These are phyloP conservation scores for Plasmodium vivax DNA, from an alignment of 169 alveolate species.

Conservation along the genomic window DNA sequence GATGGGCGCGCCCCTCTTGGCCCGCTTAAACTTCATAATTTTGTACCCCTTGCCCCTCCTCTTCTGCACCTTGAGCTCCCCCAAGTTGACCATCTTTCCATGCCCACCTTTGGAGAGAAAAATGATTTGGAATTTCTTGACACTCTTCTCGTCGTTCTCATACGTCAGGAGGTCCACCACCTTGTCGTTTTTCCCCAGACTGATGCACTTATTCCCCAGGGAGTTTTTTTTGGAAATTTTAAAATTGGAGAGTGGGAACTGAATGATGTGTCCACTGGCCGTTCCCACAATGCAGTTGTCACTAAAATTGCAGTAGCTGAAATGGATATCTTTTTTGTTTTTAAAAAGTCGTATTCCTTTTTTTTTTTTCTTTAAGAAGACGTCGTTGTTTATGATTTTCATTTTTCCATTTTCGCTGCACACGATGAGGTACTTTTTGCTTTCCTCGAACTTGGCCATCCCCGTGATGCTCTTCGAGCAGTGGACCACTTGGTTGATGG, in stretches of 20 bases:
- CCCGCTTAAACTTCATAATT: constrained; percentile 63
- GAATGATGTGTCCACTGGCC: constrained; percentile 62
- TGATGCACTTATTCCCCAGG: constrained; percentile 62
- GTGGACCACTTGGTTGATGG: constrained; percentile 46
- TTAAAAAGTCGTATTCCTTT: constrained; percentile 69
- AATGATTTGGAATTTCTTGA: constrained; percentile 34
- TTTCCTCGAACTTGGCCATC: constrained; percentile 39
- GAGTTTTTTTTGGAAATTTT: constrained; percentile 70
- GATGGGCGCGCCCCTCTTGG: not conserved
- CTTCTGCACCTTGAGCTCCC: constrained; percentile 57
- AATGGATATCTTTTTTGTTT: constrained; percentile 52
- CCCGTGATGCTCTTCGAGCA: constrained; percentile 62
- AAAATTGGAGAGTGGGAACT: constrained; percentile 52
- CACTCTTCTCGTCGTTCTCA: constrained; percentile 28
- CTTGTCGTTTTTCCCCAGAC: constrained; percentile 36
- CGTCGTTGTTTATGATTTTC: constrained; percentile 66
- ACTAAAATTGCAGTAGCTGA: constrained; percentile 56
- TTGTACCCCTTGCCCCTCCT: constrained; percentile 64
- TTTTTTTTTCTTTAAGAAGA: constrained; percentile 56
- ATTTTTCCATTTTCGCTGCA: constrained; percentile 74
- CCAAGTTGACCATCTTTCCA: constrained; percentile 66
- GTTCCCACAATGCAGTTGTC: constrained; percentile 75
- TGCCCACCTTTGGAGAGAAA: constrained; percentile 53
- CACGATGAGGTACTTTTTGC: constrained; percentile 57
- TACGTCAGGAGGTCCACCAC: constrained; percentile 49